Evolutionary conservation across 768 basidiomycete genomes (phyloP), one percentile per base, ranked within the genome.

Genomic region (Termitomyces sp.): DNA sequence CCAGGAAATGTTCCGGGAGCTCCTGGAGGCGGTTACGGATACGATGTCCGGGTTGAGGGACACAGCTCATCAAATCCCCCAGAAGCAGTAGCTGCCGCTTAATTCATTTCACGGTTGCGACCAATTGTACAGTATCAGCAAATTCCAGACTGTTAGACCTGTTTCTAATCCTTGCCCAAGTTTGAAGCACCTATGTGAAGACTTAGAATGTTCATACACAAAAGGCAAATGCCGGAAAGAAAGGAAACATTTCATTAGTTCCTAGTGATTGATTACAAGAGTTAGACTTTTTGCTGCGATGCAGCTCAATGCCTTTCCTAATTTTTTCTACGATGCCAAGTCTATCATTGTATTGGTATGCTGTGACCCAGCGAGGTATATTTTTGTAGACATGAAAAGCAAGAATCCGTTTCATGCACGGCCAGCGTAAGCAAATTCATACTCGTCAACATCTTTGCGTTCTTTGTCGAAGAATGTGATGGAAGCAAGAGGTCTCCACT

Each of bases 11-110:
- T 81, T 54, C 79, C 81, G 46, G 88, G 87, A 17, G 77, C 81
- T 17, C 72, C 79, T 32, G 80, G 76, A n/a, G 76, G 76, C 63
- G 88, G 88, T 30, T 94, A 93, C 71, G 92, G 89, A 21, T 94
- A 94, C 63, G 86, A 87, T 54, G 62, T 87, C 56, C 89, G 91
- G 46, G 79, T 82, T 30, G 78, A 78, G 58, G 82, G 82, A 21
- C 79, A 73, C 42, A 79, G 68, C 55, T 82, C 87, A 41, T 72
- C 81, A 23, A 76, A 85, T 55, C 72, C 78, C 27, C 77, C 79
- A 52, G 68, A 61, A 46, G 66, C 70, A 42, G 60, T 68, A 42
- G 70, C 63, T 52, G 48, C 55, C 10, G 52, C 62, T 19, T 60
- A 45, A 60, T 43, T 58, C 28, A 12, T 47, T 41, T 19, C 17